These are phyloP conservation scores for Xylaria flabelliformis DNA, from an alignment of 495 filamentous ascomycete genomes.

Conservation along the genomic window DNA sequence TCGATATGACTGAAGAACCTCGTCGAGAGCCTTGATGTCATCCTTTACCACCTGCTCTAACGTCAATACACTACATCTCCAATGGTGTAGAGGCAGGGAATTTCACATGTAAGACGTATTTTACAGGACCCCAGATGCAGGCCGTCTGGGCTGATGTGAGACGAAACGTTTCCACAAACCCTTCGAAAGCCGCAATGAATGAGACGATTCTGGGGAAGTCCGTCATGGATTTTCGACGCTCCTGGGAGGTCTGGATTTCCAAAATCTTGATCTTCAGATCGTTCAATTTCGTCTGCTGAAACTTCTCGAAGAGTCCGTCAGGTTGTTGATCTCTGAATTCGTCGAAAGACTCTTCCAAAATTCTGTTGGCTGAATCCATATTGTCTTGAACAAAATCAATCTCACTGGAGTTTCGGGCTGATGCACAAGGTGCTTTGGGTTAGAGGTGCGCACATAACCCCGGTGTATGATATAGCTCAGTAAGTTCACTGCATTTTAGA, in stretches of 20 bases:
- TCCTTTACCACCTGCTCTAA: constrained; percentile 41
- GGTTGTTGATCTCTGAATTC: constrained; percentile 41
- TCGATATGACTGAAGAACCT: constrained; percentile 50
- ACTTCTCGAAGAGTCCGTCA: constrained; percentile 34
- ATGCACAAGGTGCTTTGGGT: background rate
- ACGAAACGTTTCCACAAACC: constrained; percentile 42
- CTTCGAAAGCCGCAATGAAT: constrained; percentile 51
- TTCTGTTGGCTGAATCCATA: background rate
- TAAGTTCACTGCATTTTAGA: background rate
- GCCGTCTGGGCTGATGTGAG: constrained; percentile 41
- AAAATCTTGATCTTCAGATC: constrained; percentile 42
- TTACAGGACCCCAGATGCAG: constrained; percentile 51
- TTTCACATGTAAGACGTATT: constrained; percentile 40
- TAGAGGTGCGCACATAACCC: background rate
- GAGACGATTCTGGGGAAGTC: constrained; percentile 45
- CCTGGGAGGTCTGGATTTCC: constrained; percentile 46
- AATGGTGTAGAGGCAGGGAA: background rate
- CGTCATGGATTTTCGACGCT: constrained; percentile 39
- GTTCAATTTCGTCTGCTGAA: constrained; percentile 34
- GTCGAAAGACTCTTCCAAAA: background rate
- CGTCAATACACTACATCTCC: background rate
- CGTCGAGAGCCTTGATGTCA: constrained; percentile 45
- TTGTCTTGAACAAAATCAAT: background rate
- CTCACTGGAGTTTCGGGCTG: background rate
- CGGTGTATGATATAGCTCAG: background rate